Evolutionary conservation across 306 rosid species (phyloP), one percentile per base, ranked within the genome.

Genomic region (Lagenaria siceraria): DNA sequence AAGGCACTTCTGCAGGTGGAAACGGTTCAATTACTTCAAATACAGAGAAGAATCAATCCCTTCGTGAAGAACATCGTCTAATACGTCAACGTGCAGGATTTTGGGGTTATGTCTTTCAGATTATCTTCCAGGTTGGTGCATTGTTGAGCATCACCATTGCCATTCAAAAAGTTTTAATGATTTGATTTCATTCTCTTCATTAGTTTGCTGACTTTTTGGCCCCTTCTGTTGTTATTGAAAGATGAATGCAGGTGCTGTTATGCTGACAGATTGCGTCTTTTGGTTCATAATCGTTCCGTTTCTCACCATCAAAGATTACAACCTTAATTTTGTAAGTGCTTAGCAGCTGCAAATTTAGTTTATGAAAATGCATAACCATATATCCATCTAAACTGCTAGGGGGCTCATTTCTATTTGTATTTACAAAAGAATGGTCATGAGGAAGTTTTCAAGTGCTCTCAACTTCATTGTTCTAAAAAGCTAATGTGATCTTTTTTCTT

Each of bases 181-280:
- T 38, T 33, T 75, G 79, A 18, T 36, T 40, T 42, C 10, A 25
- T 77, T 61, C 25, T 60, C 7, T 56, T 60, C 43, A 2, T 24
- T 77, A 17, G 33, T 2, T 17, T 62, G 14, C 74, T 78, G 22
- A 61, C 52, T 14, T 51, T 60, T 69, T 17, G 14, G 31, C 74
- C 21, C 48, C 15, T 6, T 64, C 40, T 43, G 11, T 72, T 70
- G 61, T 22, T 51, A 6, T 71, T 74, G 70, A 84, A 83, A 96
- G 99, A 96, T 96, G 90, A 96, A 90, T 84, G 98, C 97, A 48
- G 99, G 99, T 9, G 98, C 99, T 48, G 97, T 95, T 27, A 58
- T 90, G 80, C 91, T 95, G 80, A 95, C 99, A 55, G 99, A 95
- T 75, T 88, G 91, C 58, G 98, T 92, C 38, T 96, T 90, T 80